A percentile compares a stretch with the other conserved stretches of the same genome.
phyloP scores from a whole-genome alignment of 2,329 filamentous ascomycete species.

The Helminthosporium solani region DNA sequence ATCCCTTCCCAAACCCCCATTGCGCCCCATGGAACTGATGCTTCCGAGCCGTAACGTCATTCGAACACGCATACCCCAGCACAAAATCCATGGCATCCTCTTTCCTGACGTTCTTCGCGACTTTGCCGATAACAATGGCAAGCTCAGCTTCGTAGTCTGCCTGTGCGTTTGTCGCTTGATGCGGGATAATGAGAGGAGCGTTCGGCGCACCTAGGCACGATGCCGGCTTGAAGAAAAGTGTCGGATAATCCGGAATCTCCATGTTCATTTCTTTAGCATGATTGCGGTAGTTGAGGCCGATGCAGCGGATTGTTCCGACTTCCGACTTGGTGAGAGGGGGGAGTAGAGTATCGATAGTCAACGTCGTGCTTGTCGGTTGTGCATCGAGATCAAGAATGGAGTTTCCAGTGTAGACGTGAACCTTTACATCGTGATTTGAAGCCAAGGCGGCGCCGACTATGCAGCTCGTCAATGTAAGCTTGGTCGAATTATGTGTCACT shows the following conservation, averaged over 20 bases:
- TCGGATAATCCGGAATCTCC: conserved; percentile 13
- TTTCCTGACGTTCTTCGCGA: conserved; percentile 48
- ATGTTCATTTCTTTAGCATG: conserved; percentile 21
- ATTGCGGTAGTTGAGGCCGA: conserved; percentile 46
- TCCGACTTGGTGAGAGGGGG: conserved; percentile 40
- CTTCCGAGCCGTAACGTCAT: conserved; percentile 55
- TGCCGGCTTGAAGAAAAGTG: conserved; percentile 21
- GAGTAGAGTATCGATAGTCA: conserved; percentile 21
- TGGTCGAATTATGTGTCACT: no score
- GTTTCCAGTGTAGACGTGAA: conserved; percentile 12
- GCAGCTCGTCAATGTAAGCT: not conserved
- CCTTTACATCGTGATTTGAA: conserved; percentile 5
- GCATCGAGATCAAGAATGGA: conserved; percentile 6
- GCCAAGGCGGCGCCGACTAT: conserved; percentile 17
- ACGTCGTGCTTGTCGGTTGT: conserved; percentile 9
- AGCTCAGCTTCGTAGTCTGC: conserved; percentile 26
- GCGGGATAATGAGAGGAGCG: conserved; percentile 13
- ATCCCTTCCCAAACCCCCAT: conserved; percentile 55
- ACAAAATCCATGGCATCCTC: conserved; percentile 50
- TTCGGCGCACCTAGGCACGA: conserved; percentile 14
- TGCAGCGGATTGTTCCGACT: conserved; percentile 47
- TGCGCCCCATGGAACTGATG: conserved; percentile 48
- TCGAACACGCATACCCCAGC: conserved; percentile 53
- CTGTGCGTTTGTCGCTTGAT: conserved; percentile 13
- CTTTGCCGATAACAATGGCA: conserved; percentile 50